Conservation (phyloP, 768 basidiomycete genomes). For the Dictyophora rubrovolvata region DNA sequence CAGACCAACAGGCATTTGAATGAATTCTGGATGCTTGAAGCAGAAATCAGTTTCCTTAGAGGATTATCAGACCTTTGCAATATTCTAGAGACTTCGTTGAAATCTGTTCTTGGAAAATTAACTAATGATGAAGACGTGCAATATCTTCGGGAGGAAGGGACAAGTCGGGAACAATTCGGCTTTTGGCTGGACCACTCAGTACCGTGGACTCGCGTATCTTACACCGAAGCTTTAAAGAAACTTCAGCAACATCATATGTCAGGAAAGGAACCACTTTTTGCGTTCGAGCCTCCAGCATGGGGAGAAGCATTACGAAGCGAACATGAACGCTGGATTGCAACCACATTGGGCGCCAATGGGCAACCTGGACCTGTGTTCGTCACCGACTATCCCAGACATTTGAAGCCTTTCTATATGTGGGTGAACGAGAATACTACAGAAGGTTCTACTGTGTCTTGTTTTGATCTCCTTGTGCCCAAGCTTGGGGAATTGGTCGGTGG, state of each 20-base stretch:
- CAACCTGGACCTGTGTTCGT: slow-evolving; percentile 74
- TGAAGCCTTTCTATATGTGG: slow-evolving; percentile 98
- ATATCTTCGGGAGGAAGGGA: slow-evolving; percentile 31
- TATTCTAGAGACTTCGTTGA: slow-evolving; percentile 47
- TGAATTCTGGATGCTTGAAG: slow-evolving; percentile 99
- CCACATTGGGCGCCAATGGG: slow-evolving; percentile 27
- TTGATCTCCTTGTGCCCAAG: slow-evolving; percentile 83
- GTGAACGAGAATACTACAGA: slow-evolving; percentile 30
- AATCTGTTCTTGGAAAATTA: slow-evolving; percentile 22
- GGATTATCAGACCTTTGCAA: slow-evolving; percentile 40
- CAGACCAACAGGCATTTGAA: slow-evolving; percentile 86
- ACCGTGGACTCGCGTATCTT: slow-evolving; percentile 67
- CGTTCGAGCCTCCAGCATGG: slow-evolving; percentile 46
- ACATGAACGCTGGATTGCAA: slow-evolving; percentile 87
- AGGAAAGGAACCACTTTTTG: slow-evolving; percentile 31
- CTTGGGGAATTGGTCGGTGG: slow-evolving; percentile 90
- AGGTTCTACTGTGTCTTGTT: slow-evolving; percentile 72
- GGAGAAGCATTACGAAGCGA: slow-evolving; percentile 73
- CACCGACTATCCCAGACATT: slow-evolving; percentile 68
- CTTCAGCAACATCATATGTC: slow-evolving; percentile 31
- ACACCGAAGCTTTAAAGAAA: slow-evolving; percentile 61
- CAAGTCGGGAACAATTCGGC: slow-evolving; percentile 25
- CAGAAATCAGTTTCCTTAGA: slow-evolving; percentile 64
- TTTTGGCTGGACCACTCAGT: slow-evolving; percentile 23
- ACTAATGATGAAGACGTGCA: slow-evolving; percentile 17